Conservation (phyloP, 2,329 filamentous ascomycete species). For the Bipolaris zeicola region DNA sequence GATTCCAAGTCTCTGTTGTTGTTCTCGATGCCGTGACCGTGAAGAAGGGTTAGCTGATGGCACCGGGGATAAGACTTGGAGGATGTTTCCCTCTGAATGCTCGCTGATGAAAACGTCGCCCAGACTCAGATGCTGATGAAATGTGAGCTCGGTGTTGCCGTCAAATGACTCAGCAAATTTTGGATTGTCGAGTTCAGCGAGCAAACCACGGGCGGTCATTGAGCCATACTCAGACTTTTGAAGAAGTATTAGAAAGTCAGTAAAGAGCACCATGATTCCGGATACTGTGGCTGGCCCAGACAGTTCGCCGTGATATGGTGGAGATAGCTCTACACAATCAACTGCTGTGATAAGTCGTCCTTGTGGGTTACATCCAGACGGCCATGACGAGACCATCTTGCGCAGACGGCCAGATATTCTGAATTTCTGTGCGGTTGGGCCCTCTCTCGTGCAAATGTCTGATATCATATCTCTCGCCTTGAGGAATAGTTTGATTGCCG, state of each 20-base stretch:
- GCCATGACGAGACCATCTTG: constrained; percentile 79
- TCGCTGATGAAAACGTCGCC: constrained; percentile 75
- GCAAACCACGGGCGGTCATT: constrained; percentile 74
- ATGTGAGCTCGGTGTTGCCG: constrained; percentile 66
- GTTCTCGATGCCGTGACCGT: constrained; percentile 42
- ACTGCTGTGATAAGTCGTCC: constrained; percentile 81
- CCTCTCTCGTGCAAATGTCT: constrained; percentile 93
- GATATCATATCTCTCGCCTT: constrained; percentile 92
- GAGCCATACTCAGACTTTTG: constrained; percentile 69
- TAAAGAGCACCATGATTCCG: constrained; percentile 82
- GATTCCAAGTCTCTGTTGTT: constrained; percentile 36
- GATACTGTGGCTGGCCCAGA: constrained; percentile 53
- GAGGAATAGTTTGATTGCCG: constrained; percentile 79
- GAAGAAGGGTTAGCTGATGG: constrained; percentile 30
- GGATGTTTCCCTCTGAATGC: constrained; percentile 61
- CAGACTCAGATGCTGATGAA: constrained; percentile 73
- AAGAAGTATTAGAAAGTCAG: constrained; percentile 78
- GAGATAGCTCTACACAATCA: constrained; percentile 76
- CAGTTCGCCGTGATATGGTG: constrained; percentile 67
- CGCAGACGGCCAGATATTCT: constrained; percentile 75
- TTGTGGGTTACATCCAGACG: constrained; percentile 69
- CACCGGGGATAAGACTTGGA: constrained; percentile 69
- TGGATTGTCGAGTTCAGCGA: constrained; percentile 85
- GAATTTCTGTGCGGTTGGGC: constrained; percentile 70
- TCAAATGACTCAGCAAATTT: constrained; percentile 50